Percentiles rank a stretch among this genome's conserved stretches.
Evolutionary conservation across 78 protist species (phyloP).

Genomic region (Dictyostelium firmibasis): DNA sequence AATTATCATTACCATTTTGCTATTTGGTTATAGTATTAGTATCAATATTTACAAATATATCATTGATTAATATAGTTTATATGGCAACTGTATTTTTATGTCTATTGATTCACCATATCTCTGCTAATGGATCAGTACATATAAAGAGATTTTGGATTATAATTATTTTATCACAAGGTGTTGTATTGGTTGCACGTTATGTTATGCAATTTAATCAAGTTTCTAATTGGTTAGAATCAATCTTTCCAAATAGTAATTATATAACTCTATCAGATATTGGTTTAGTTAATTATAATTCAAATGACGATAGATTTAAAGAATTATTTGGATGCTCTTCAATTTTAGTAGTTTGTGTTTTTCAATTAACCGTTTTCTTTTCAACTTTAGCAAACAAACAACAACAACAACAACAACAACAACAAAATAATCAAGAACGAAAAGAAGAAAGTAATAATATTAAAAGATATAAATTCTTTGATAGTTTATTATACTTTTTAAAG

Average conservation of each 20-base stretch:
- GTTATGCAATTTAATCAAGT: constrained; percentile 33
- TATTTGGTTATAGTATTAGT: constrained; percentile 52
- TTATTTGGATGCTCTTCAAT: constrained; percentile 42
- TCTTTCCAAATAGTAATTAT: constrained; percentile 16
- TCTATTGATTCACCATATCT: constrained; percentile 33
- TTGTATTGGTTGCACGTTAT: constrained; percentile 40
- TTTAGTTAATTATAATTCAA: background rate
- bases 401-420: background rate
- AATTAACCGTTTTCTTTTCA: constrained; percentile 45
- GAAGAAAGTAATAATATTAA: background rate
- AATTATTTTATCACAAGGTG: constrained; percentile 40
- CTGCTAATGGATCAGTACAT: constrained; percentile 28
- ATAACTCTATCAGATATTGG: constrained; percentile 33
- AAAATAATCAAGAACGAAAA: background rate
- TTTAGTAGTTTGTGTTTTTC: constrained; percentile 55
- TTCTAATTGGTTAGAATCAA: background rate
- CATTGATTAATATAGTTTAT: constrained; percentile 19
- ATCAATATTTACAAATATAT: background rate
- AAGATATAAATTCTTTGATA: background rate
- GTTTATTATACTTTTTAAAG: background rate
- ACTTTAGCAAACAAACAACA: background rate
- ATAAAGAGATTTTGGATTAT: constrained; percentile 62
- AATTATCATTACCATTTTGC: constrained; percentile 43
- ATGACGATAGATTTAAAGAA: background rate
- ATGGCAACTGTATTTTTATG: constrained; percentile 65